phyloP scores from a whole-genome alignment of 768 basidiomycete genomes.

The Symmetrospora coprosmae region DNA sequence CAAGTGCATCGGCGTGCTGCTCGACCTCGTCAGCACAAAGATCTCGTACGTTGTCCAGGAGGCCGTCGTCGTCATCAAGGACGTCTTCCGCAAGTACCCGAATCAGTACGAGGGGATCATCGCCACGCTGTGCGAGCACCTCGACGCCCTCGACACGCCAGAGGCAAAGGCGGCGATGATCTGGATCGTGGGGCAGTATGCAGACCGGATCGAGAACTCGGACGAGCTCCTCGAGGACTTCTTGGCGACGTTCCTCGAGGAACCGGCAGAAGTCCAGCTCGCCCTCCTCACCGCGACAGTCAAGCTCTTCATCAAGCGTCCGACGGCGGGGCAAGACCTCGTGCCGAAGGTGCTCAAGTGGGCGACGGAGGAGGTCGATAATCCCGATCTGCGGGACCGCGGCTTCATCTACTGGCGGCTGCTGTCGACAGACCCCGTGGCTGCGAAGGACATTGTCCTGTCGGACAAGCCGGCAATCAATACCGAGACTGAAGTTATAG shows the following conservation, averaged over 20 bases:
- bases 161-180: constrained; percentile 95
- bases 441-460: constrained; percentile 77
- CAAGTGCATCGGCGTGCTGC: constrained; percentile 70
- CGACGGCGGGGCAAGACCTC: constrained; percentile 70
- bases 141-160: constrained; percentile 83
- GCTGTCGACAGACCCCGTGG: constrained; percentile 77
- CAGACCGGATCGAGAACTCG: constrained; percentile 84
- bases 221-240: constrained; percentile 90
- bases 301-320: constrained; percentile 88
- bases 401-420: constrained; percentile 99
- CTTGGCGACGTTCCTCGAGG: constrained; percentile 74
- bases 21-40: constrained; percentile 78
- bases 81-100: constrained; percentile 93
- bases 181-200: constrained; percentile 95
- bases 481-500: constrained; percentile 96
- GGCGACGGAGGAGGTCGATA: constrained; percentile 94
- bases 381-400: constrained; percentile 89
- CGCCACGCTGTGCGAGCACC: constrained; percentile 76
- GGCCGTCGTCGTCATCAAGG: constrained; percentile 90
- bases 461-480: constrained; percentile 89
- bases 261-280: constrained; percentile 92
- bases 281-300: constrained; percentile 85
- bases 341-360: constrained; percentile 92
- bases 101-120: constrained; percentile 94
- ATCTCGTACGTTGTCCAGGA: constrained; percentile 95